Evolutionary conservation across 768 basidiomycete species (phyloP).

Genomic region (Mrakia frigida): DNA sequence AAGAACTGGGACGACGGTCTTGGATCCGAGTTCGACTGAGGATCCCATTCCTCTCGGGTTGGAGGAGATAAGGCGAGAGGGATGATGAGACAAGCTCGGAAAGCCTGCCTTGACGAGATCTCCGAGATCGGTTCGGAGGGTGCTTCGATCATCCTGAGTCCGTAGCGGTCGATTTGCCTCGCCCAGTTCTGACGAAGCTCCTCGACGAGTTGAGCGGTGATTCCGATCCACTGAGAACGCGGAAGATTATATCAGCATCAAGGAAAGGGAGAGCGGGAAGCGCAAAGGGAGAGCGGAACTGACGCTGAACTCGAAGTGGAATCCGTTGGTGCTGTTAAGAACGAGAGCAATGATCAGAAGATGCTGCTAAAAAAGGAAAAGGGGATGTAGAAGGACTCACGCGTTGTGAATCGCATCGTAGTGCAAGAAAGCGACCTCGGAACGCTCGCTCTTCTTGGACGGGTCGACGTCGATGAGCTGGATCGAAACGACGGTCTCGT

Average conservation of each 20-base stretch:
- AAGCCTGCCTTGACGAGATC: conserved; percentile 75
- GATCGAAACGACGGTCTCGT: too few relatives aligned
- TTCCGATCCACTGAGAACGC: conserved; percentile 67
- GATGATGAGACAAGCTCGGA: conserved; percentile 84
- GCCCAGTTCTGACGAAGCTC: conserved; percentile 23
- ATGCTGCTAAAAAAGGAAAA: too few relatives aligned
- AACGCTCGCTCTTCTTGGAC: conserved; percentile 72
- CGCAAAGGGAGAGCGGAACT: not conserved
- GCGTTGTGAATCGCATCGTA: conserved; percentile 86
- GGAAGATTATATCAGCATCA: not conserved
- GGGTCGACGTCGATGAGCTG: conserved; percentile 62
- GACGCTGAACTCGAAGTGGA: conserved; percentile 86
- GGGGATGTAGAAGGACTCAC: conserved; percentile 34
- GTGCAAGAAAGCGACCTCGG: conserved; percentile 81
- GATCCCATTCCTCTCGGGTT: conserved; percentile 44
- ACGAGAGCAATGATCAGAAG: not conserved
- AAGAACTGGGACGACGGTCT: conserved; percentile 54
- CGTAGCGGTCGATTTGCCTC: conserved; percentile 21
- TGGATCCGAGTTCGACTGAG: conserved; percentile 62
- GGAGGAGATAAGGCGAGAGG: conserved; percentile 73
- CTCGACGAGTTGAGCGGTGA: conserved; percentile 88
- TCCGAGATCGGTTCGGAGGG: conserved; percentile 88
- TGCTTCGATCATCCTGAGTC: conserved; percentile 45
- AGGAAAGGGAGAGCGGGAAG: not conserved
- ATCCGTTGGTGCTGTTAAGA: conserved; percentile 42